Conservation (phyloP, 495 filamentous ascomycete genomes). For the Acidomyces sp. region DNA sequence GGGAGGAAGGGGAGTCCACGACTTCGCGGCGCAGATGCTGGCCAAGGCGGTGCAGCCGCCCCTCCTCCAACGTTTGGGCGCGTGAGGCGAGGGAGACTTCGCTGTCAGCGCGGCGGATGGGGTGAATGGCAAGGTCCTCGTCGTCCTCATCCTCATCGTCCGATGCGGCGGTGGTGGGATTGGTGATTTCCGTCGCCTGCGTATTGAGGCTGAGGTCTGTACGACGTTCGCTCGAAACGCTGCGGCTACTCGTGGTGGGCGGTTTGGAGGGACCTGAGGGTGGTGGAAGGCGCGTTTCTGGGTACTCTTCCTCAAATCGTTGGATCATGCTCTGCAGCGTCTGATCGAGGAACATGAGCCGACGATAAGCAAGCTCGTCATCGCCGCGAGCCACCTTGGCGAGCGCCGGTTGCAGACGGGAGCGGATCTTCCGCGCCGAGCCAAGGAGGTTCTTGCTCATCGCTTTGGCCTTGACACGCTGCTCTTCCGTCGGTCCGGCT, state of each 20-base stretch:
- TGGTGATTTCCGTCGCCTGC: conserved; percentile 12
- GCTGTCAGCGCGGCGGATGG: conserved; percentile 56
- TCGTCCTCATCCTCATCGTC: conserved; percentile 21
- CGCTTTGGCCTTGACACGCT: conserved; percentile 62
- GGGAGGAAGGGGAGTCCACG: conserved; percentile 13
- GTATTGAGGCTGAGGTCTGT: conserved; percentile 20
- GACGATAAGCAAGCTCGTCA: conserved; percentile 61
- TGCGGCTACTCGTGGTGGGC: conserved; percentile 26
- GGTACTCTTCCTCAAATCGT: conserved; percentile 91
- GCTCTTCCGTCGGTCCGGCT: conserved; percentile 29
- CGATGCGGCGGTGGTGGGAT: conserved; percentile 11
- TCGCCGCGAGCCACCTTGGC: conserved; percentile 53
- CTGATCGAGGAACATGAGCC: conserved; percentile 77
- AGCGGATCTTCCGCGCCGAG: conserved; percentile 76
- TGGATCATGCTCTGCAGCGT: conserved; percentile 84
- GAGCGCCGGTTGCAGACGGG: conserved; percentile 71
- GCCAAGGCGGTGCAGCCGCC: conserved; percentile 69
- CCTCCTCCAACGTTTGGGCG: conserved; percentile 77
- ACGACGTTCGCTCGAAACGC: conserved; percentile 28
- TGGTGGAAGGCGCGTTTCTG: conserved; percentile 58
- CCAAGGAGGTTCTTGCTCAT: conserved; percentile 81
- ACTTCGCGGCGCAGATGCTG: conserved; percentile 67
- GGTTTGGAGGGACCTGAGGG: conserved; percentile 4
- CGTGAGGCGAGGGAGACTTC: conserved; percentile 68
- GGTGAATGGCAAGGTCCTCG: conserved; percentile 1